A percentile compares a stretch with the other conserved stretches of the same genome.
Evolutionary conservation across 177 flowering plant genomes (phyloP).

Genomic region (Vitis hybrid): DNA sequence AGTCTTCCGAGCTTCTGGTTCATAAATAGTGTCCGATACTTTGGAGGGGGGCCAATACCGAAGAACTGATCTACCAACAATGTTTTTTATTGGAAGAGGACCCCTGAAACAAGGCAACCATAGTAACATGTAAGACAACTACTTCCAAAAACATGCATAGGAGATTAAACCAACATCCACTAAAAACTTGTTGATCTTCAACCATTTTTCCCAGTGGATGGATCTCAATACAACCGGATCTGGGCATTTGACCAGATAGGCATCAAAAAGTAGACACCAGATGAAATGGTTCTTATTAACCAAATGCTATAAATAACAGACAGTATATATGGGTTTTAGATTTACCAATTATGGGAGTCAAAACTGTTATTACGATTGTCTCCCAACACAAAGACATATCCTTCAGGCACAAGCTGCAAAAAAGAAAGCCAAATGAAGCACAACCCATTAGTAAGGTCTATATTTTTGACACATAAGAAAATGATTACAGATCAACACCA

Average conservation of each 20-base stretch:
- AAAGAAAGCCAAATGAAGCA: neutral
- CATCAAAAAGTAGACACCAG: neutral
- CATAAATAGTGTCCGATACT: slow-evolving; percentile 47
- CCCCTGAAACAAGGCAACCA: slow-evolving; percentile 60
- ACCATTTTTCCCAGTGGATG: neutral
- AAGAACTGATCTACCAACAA: slow-evolving; percentile 79
- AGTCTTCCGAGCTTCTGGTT: slow-evolving; percentile 21
- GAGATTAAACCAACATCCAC: neutral
- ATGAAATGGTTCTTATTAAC: neutral
- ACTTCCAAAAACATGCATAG: neutral
- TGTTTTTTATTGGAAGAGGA: slow-evolving; percentile 79
- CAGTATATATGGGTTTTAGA: slow-evolving; percentile 3
- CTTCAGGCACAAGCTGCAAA: slow-evolving; percentile 84
- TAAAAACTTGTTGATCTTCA: neutral
- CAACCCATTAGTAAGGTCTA: neutral
- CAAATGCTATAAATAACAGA: slow-evolving; percentile 5
- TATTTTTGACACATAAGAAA: neutral
- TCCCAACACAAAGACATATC: slow-evolving; percentile 91
- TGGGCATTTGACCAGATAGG: neutral
- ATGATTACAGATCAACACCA: neutral
- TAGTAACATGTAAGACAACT: neutral
- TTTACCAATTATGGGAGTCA: slow-evolving; percentile 92
- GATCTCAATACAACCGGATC: slow-evolving; percentile 1
- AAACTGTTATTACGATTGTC: slow-evolving; percentile 94
- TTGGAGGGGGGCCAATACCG: slow-evolving; percentile 91